phyloP scores from a whole-genome alignment of 768 basidiomycete species.

The Russula vinacea region DNA sequence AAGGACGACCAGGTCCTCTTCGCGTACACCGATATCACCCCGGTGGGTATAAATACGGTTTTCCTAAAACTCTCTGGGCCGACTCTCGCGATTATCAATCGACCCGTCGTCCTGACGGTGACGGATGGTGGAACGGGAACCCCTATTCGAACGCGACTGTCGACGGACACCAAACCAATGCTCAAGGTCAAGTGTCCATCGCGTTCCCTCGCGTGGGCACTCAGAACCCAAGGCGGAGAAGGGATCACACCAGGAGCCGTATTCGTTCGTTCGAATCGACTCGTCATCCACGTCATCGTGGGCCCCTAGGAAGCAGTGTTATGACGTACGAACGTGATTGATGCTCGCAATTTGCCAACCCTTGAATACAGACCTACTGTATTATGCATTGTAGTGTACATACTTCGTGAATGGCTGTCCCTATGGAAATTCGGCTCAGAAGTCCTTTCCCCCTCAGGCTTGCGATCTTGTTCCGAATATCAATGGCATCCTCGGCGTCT shows the following conservation, averaged over 20 bases:
- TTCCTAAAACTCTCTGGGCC: conserved; percentile 1
- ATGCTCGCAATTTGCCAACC: no score
- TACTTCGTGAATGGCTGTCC: no score
- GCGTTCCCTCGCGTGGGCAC: not conserved
- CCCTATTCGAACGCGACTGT: not conserved
- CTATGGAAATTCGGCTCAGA: no score
- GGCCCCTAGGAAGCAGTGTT: not conserved
- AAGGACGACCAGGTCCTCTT: conserved; percentile 1
- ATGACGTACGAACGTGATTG: no score
- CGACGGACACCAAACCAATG: not conserved
- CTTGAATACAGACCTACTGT: no score
- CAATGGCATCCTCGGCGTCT: no score
- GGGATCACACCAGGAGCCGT: no score
- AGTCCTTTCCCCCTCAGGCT: no score
- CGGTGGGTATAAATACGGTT: not conserved
- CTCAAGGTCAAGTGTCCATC: not conserved
- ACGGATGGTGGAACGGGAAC: not conserved
- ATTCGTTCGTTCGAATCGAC: conserved; percentile 1
- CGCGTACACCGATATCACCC: not conserved
- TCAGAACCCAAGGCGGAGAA: not conserved
- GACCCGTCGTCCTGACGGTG: not conserved
- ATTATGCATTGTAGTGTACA: no score
- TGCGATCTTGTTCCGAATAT: no score
- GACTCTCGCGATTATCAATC: fast-evolving
- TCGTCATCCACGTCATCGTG: not conserved